Conservation (phyloP, 306 rosid species). For the Sindora glabra region DNA sequence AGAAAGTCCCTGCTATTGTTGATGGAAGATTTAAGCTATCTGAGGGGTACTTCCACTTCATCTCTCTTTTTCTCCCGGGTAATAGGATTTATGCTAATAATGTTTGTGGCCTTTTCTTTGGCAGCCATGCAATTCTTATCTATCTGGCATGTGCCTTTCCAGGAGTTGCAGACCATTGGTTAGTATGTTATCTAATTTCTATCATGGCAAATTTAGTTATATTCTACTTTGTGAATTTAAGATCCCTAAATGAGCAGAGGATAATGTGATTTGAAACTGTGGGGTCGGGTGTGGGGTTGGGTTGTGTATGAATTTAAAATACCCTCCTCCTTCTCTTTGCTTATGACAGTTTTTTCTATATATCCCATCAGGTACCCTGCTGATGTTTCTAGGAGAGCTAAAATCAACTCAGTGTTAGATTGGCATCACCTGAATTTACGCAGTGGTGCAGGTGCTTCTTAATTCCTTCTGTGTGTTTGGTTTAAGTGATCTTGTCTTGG, state of each 20-base stretch:
- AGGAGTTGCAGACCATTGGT: slow-evolving; percentile 83
- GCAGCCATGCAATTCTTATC: slow-evolving; percentile 85
- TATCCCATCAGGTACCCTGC: slow-evolving; percentile 67
- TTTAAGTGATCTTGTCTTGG: not conserved
- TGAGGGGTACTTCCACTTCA: slow-evolving; percentile 50
- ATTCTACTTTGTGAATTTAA: not conserved
- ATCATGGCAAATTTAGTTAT: not conserved
- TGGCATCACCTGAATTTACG: slow-evolving; percentile 94
- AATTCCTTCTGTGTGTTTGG: slow-evolving; percentile 5
- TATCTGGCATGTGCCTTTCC: slow-evolving; percentile 73
- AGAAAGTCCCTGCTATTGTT: slow-evolving; percentile 68
- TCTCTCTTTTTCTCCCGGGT: not conserved
- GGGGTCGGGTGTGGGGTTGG: not conserved
- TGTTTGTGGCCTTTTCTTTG: slow-evolving; percentile 9
- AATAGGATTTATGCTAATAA: too few species aligned
- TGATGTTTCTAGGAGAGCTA: slow-evolving; percentile 78
- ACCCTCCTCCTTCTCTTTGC: too few species aligned
- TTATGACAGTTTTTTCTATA: not conserved
- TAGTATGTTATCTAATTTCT: slow-evolving; percentile 22
- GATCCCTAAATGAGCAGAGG: not conserved
- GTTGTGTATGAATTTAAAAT: not conserved
- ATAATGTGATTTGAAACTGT: not conserved
- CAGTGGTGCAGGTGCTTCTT: slow-evolving; percentile 55
- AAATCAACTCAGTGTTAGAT: slow-evolving; percentile 66
- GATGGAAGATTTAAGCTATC: slow-evolving; percentile 78